These are phyloP conservation scores for Penicillium capsulatum DNA, from an alignment of 2,329 filamentous ascomycete species.

Conservation along the genomic window DNA sequence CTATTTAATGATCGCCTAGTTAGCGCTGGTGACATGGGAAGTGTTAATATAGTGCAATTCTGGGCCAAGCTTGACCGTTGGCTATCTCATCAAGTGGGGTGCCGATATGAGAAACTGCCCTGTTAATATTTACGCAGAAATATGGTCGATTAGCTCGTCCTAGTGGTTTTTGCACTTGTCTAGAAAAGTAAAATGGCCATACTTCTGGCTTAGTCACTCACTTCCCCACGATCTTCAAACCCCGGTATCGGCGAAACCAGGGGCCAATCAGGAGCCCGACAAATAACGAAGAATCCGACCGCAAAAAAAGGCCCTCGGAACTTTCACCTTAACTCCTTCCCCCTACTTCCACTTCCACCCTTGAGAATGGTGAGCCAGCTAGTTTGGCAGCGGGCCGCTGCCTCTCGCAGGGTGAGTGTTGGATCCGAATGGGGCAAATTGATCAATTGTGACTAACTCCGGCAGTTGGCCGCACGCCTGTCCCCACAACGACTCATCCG, in stretches of 20 bases:
- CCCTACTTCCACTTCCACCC: slow-evolving; percentile 13
- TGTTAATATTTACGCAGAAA: no score
- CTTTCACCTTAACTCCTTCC: slow-evolving; percentile 16
- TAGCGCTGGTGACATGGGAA: slow-evolving; percentile 3
- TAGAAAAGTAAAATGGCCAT: no score
- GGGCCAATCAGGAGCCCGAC: slow-evolving; percentile 18
- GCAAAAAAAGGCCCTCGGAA: slow-evolving; percentile 18
- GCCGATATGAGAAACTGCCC: no score
- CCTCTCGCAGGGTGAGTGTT: slow-evolving; percentile 36
- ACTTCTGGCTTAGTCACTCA: neutral
- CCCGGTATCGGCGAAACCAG: slow-evolving; percentile 21
- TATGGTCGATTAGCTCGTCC: no score
- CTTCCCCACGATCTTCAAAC: slow-evolving; percentile 7
- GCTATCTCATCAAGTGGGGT: no score
- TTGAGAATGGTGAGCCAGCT: slow-evolving; percentile 39
- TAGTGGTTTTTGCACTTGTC: no score
- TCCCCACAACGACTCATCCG: slow-evolving; percentile 31
- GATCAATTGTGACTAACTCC: slow-evolving; percentile 12
- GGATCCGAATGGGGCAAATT: slow-evolving; percentile 3
- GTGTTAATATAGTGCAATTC: slow-evolving; percentile 4
- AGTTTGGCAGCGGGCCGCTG: slow-evolving; percentile 37
- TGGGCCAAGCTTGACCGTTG: slow-evolving; percentile 6
- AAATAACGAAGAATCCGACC: slow-evolving; percentile 20
- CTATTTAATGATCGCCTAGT: slow-evolving; percentile 12
- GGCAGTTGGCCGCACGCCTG: slow-evolving; percentile 34